Conservation (phyloP, 768 basidiomycete species). For the Pseudohyphozyma bogoriensis region DNA sequence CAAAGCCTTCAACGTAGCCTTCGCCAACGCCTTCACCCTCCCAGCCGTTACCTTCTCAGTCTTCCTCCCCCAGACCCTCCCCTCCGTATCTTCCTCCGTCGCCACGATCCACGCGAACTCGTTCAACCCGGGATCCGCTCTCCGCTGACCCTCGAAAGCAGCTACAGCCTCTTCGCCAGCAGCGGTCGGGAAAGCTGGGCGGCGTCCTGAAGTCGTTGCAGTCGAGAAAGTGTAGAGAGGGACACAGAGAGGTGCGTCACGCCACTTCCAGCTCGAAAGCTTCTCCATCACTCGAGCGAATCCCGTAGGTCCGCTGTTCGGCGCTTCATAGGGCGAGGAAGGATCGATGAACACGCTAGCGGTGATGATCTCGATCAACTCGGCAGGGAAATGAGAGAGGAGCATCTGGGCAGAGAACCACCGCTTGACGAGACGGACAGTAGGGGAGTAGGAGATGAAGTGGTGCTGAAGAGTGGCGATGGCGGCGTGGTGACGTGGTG, state of each 20-base stretch:
- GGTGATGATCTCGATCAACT: slow-evolving; percentile 76
- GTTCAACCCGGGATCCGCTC: slow-evolving; percentile 40
- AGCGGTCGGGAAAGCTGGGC: slow-evolving; percentile 36
- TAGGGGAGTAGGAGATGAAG: slow-evolving; percentile 66
- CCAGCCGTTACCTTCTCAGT: slow-evolving; percentile 63
- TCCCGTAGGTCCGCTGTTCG: slow-evolving; percentile 54
- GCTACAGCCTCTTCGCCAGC: slow-evolving; percentile 34
- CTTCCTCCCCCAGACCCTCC: slow-evolving; percentile 62
- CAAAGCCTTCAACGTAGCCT: slow-evolving; percentile 58
- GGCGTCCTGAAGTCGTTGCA: slow-evolving; percentile 30
- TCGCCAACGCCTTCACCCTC: slow-evolving; percentile 61
- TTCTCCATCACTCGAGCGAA: slow-evolving; percentile 62
- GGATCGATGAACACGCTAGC: slow-evolving; percentile 59
- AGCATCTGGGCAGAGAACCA: slow-evolving; percentile 87
- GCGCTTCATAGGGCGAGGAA: slow-evolving; percentile 45
- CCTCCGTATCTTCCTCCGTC: slow-evolving; percentile 66
- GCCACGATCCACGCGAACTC: slow-evolving; percentile 58
- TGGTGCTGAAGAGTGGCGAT: slow-evolving; percentile 69
- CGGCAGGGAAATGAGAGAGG: slow-evolving; percentile 57
- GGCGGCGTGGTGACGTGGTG: slow-evolving; percentile 74
- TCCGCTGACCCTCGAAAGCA: slow-evolving; percentile 36
- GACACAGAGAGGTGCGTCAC: slow-evolving; percentile 56
- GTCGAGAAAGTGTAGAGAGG: slow-evolving; percentile 51
- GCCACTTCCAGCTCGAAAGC: slow-evolving; percentile 59
- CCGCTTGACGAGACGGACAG: slow-evolving; percentile 77